Conservation (phyloP, 495 filamentous ascomycete species). For the Hypoxylon perforatum region DNA sequence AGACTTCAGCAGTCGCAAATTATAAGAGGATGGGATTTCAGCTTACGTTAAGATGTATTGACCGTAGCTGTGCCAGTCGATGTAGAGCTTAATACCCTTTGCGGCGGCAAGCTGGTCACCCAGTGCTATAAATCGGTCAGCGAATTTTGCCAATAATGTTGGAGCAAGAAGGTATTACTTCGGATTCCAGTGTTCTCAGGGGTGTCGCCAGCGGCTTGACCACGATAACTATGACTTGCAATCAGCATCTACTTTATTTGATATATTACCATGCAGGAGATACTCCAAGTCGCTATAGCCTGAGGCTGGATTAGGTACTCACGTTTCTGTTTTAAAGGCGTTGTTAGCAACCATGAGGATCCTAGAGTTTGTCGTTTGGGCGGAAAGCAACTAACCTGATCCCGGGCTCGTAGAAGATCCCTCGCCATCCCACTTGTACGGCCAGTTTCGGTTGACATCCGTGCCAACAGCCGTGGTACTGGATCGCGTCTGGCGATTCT, state of each 20-base stretch:
- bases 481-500: slow-evolving; percentile 66
- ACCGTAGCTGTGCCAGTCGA: slow-evolving; percentile 71
- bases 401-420: slow-evolving; percentile 46
- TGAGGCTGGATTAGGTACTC: slow-evolving; percentile 13
- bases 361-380: too few species aligned
- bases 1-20: slow-evolving; percentile 10
- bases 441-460: slow-evolving; percentile 76
- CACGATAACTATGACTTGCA: slow-evolving; percentile 37
- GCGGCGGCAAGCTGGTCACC: slow-evolving; percentile 53
- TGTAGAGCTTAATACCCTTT: slow-evolving; percentile 67
- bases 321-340: slow-evolving; percentile 37
- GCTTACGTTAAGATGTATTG: slow-evolving; percentile 57
- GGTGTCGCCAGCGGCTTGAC: slow-evolving; percentile 47
- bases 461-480: slow-evolving; percentile 62
- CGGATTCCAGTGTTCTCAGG: slow-evolving; percentile 49
- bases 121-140: slow-evolving; percentile 36
- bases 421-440: slow-evolving; percentile 46
- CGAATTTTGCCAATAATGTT: neutral
- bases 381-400: slow-evolving; percentile 44
- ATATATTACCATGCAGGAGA: neutral
- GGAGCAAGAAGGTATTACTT: slow-evolving; percentile 20
- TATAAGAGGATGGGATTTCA: neutral
- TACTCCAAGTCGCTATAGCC: too few species aligned
- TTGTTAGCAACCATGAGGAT: slow-evolving; percentile 29
- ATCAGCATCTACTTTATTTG: slow-evolving; percentile 9